These are phyloP conservation scores for Carex cristatella DNA, from an alignment of 176 grass and related monocot species.

Conservation along the genomic window DNA sequence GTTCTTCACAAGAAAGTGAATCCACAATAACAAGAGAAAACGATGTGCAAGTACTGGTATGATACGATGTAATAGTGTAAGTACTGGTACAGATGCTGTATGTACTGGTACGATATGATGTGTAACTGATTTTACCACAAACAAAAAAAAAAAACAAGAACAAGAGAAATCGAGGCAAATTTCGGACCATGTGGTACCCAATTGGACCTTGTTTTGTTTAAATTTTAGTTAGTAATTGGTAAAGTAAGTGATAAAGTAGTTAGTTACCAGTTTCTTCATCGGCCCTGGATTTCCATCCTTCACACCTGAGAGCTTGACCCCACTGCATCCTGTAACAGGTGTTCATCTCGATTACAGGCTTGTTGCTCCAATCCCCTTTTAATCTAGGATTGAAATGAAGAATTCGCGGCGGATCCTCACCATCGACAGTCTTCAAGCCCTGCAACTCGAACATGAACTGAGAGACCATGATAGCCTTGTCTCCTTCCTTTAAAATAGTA, in stretches of 20 bases:
- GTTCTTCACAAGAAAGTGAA: neutral
- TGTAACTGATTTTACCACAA: too few relatives aligned
- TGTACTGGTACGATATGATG: too few relatives aligned
- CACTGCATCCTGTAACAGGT: constrained; percentile 99
- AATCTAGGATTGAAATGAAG: constrained; percentile 94
- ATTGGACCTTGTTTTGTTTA: neutral
- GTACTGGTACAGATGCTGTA: too few relatives aligned
- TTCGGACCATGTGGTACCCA: neutral
- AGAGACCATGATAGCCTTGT: constrained; percentile 76
- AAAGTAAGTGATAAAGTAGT: too few relatives aligned
- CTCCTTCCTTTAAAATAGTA: constrained; percentile 55
- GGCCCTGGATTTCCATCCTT: constrained; percentile 72
- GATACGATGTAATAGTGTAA: too few relatives aligned
- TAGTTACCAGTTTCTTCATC: constrained; percentile 76
- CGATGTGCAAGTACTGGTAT: too few relatives aligned
- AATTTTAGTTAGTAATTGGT: neutral
- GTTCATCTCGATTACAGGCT: constrained; percentile 92
- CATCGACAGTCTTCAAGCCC: constrained; percentile 75
- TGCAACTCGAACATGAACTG: constrained; percentile 99
- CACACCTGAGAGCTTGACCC: constrained; percentile 65
- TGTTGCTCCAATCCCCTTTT: constrained; percentile 87
- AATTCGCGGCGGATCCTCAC: constrained; percentile 91
- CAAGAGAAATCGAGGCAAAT: neutral
- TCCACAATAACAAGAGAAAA: neutral
- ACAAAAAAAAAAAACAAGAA: neutral